Evolutionary conservation across 2,329 filamentous ascomycete genomes (phyloP).

Genomic region (Penicillium sp.): DNA sequence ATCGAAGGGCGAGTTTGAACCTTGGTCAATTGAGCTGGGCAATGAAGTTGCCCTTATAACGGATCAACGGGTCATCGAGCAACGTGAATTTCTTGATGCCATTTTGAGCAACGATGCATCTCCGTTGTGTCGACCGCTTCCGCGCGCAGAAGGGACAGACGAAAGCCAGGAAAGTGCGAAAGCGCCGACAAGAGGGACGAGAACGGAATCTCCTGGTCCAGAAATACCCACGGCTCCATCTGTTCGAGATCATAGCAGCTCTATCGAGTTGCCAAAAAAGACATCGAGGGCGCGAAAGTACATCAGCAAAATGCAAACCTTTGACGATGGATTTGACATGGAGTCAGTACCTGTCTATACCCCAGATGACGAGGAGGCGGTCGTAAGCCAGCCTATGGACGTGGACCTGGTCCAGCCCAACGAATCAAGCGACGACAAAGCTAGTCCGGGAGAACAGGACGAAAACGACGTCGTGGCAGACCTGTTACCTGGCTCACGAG

Average conservation of each 20-base stretch:
- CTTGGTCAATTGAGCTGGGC: conserved; percentile 67
- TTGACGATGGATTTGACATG: conserved; percentile 56
- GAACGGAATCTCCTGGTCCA: not conserved
- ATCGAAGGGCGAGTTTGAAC: conserved; percentile 50
- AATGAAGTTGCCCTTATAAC: conserved; percentile 63
- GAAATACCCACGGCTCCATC: not conserved
- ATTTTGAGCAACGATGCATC: conserved; percentile 76
- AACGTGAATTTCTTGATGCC: conserved; percentile 86
- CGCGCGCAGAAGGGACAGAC: conserved; percentile 43
- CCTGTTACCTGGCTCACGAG: conserved; percentile 69
- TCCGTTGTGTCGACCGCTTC: conserved; percentile 61
- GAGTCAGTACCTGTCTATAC: conserved; percentile 35
- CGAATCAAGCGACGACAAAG: conserved; percentile 25
- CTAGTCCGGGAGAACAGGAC: conserved; percentile 26
- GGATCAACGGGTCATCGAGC: conserved; percentile 76
- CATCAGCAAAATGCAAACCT: conserved; percentile 61
- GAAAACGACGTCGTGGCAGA: conserved; percentile 59
- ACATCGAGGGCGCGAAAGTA: conserved; percentile 25
- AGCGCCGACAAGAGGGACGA: not conserved
- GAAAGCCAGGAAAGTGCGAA: conserved; percentile 16
- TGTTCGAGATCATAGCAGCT: conserved; percentile 12
- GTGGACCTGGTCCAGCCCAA: conserved; percentile 11
- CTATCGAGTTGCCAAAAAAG: conserved; percentile 15
- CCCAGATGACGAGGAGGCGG: conserved; percentile 20
- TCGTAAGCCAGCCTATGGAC: conserved; percentile 18